Conservation (phyloP, 192 early-diverging fungal genomes). For the Kickxella alabastrina region DNA sequence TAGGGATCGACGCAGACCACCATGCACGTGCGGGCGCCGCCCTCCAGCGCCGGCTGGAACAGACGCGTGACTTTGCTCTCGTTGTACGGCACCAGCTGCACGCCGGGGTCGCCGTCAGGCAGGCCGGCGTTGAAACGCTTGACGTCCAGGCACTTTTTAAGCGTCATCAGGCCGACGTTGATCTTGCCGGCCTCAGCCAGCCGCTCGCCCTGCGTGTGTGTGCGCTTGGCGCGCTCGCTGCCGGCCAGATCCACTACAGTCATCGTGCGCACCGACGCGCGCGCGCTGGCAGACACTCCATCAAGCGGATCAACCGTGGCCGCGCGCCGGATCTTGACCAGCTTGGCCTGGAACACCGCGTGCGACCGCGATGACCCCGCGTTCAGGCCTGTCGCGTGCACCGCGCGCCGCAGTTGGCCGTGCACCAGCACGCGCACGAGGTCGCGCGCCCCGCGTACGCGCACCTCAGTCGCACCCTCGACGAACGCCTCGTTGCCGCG, state of each 20-base stretch:
- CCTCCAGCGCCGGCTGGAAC: conserved; percentile 61
- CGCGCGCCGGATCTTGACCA: conserved; percentile 56
- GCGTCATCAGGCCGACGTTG: conserved; percentile 66
- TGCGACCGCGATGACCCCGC: conserved; percentile 59
- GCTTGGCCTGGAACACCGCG: conserved; percentile 63
- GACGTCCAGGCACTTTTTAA: conserved; percentile 69
- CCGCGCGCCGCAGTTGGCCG: conserved; percentile 57
- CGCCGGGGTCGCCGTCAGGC: background rate
- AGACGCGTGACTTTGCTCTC: conserved; percentile 67
- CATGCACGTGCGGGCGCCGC: conserved; percentile 58
- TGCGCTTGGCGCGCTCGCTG: conserved; percentile 60
- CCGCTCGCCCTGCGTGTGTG: conserved; percentile 53
- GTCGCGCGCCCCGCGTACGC: conserved; percentile 55
- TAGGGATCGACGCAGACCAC: conserved; percentile 62
- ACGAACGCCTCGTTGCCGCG: conserved; percentile 55
- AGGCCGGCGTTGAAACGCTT: conserved; percentile 51
- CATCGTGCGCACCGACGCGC: conserved; percentile 41
- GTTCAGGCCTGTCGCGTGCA: conserved; percentile 58
- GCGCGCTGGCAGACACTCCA: conserved; percentile 26
- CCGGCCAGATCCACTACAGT: conserved; percentile 70
- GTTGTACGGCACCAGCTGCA: conserved; percentile 59
- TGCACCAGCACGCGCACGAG: conserved; percentile 55
- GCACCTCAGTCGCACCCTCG: conserved; percentile 59
- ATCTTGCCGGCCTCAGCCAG: conserved; percentile 63
- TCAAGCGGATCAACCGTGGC: conserved; percentile 17